Base-by-base conservation (phyloP, 164 flowering plant species). In the Stephania yunnanensis region DNA sequence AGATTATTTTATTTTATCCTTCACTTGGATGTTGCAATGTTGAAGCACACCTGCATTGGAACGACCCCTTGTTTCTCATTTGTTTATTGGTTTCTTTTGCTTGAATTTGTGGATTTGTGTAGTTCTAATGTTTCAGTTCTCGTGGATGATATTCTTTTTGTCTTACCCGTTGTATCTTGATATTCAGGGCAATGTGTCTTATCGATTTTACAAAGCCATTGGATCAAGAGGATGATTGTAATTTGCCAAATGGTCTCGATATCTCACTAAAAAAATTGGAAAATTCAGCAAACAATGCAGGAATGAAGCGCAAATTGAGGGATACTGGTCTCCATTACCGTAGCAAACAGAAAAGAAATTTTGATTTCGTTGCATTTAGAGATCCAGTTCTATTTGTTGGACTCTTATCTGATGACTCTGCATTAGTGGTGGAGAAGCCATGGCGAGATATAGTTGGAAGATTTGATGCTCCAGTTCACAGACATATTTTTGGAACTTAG, bases 381-480 rank as follows among this genome's bases (percentile, higher is more conserved):
- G 86, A 94, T 77, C 97, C 97, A 70, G 92, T 90, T 83, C 84
- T 90, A 75, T 92, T 88, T 82, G 83, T 93, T 66, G 92, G 90
- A 22, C 89, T 91, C 78, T 85, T 92, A 75, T 90, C 96, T 1
- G 84, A 88, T 74, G 81, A 79, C 81, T 87, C 92, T 10, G 50
- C 88, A 20, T 82, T 94, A 84, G 84, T 92, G 76, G 78, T 96
- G 73, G 93, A 96, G 81, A 96, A 90, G 82, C 95, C 97, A n/a
- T 96, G 99, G 99, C 78, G 85, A 81, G 91, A 90, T 70, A 92
- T 94, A 30, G 91, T 90, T 76, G 84, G 83, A 79, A 77, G 78
- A 58, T 84, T 96, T 10, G 94, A 90, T 69, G 78, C 91, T n/a
- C 99, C 99, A 17, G 89, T 93, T 64, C 99, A 95, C 86, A 93